A percentile compares a stretch with the other conserved stretches of the same genome.
These are phyloP conservation scores for Eucalyptus urophylla DNA, from an alignment of 345 rosid species.

Conservation along the genomic window DNA sequence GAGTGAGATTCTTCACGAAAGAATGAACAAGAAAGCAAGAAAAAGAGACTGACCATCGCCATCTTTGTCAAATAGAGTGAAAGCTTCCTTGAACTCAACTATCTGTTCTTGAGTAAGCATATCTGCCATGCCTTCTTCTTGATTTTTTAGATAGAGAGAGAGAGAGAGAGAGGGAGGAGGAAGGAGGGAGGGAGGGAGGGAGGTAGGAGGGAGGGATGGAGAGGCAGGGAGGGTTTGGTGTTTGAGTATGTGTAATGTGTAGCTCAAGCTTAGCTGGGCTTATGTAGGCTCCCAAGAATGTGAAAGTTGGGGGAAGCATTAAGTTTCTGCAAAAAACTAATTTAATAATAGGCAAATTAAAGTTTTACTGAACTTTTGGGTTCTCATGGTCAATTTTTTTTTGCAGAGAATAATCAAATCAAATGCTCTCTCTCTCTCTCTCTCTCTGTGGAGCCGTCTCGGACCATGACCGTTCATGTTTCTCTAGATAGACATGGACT, in stretches of 20 bases:
- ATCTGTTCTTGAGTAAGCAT: slow-evolving; percentile 2
- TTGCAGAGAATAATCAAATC: background rate
- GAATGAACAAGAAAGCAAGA: background rate
- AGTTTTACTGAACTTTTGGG: background rate
- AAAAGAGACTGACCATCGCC: background rate
- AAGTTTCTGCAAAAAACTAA: background rate
- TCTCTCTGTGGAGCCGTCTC: background rate
- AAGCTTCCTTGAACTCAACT: slow-evolving; percentile 6
- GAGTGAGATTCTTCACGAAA: background rate
- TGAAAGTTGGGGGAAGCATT: background rate
- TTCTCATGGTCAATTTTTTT: background rate
- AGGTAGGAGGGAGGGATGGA: background rate
- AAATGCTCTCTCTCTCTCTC: background rate
- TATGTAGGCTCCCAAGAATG: slow-evolving; percentile 8
- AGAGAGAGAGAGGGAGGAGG: background rate
- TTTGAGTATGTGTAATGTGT: background rate
- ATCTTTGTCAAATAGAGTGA: slow-evolving; percentile 6
- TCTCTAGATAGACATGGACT: background rate
- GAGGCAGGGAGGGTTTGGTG: background rate
- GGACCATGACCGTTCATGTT: background rate
- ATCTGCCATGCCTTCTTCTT: background rate
- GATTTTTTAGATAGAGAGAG: background rate
- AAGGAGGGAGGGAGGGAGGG: background rate
- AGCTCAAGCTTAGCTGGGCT: slow-evolving; percentile 30
- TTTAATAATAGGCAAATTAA: background rate